phyloP scores from a whole-genome alignment of 768 basidiomycete species.

The Lactarius quietus region DNA sequence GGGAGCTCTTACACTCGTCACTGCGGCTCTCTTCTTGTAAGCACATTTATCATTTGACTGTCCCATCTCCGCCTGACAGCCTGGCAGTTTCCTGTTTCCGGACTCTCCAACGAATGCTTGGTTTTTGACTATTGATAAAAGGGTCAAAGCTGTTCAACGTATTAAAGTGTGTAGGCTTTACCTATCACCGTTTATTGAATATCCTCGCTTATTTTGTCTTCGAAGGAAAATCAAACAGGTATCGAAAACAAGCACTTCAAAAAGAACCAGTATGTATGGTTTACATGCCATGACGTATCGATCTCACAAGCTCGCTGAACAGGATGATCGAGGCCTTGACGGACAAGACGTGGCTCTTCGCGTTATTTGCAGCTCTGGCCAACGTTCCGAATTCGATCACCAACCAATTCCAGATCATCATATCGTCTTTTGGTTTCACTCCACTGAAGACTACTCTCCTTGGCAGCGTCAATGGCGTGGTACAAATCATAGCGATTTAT shows the following conservation, averaged over 20 bases:
- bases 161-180: conserved; percentile 46
- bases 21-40: conserved; percentile 54
- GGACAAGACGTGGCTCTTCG: conserved; percentile 76
- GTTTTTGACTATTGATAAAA: conserved; percentile 68
- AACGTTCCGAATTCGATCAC: conserved; percentile 51
- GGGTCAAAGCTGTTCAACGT: conserved; percentile 56
- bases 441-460: conserved; percentile 64
- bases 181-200: not conserved
- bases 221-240: conserved; percentile 70
- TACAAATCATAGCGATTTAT: conserved; percentile 68
- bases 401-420: conserved; percentile 62
- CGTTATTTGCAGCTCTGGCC: conserved; percentile 46
- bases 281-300: not conserved
- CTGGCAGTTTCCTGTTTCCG: conserved; percentile 60
- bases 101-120: conserved; percentile 71
- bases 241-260: conserved; percentile 82
- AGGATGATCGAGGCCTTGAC: conserved; percentile 65
- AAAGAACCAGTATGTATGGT: conserved; percentile 61
- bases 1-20: conserved; percentile 52
- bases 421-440: conserved; percentile 62
- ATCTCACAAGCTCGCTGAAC: not conserved
- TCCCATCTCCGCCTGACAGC: not conserved
- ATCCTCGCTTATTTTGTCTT: too few species aligned
- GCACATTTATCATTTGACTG: conserved; percentile 15
- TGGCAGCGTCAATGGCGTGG: conserved; percentile 58